These are phyloP conservation scores for Scedosporium minutisporum DNA, from an alignment of 2,329 filamentous ascomycete species.

Conservation along the genomic window DNA sequence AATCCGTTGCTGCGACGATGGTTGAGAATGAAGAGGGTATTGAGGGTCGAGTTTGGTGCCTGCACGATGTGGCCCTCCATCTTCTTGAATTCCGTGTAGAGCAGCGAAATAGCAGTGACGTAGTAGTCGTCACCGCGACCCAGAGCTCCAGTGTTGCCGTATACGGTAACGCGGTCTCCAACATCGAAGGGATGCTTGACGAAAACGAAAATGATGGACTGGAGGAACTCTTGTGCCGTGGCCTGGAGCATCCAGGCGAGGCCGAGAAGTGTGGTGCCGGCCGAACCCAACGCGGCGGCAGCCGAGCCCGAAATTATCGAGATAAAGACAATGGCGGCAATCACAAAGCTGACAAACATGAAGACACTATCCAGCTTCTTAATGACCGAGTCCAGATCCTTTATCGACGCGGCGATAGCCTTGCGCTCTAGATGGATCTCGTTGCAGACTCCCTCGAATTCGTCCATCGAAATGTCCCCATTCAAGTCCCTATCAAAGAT, in stretches of 20 bases:
- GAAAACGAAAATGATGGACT: conserved; percentile 91
- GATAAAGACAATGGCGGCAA: conserved; percentile 77
- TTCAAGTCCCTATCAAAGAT: conserved; percentile 98
- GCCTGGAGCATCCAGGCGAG: conserved; percentile 88
- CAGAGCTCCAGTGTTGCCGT: conserved; percentile 75
- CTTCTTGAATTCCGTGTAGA: conserved; percentile 98
- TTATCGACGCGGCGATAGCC: conserved; percentile 86
- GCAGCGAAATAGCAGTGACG: conserved; percentile 82
- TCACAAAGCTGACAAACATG: conserved; percentile 72
- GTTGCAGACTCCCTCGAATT: conserved; percentile 84
- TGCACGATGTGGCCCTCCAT: conserved; percentile 96
- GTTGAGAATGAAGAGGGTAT: conserved; percentile 89
- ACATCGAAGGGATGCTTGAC: conserved; percentile 97
- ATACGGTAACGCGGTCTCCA: conserved; percentile 83
- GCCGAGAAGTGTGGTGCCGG: conserved; percentile 77
- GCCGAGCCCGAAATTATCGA: conserved; percentile 84
- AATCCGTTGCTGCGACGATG: conserved; percentile 82
- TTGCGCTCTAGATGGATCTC: conserved; percentile 93
- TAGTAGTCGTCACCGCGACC: conserved; percentile 88
- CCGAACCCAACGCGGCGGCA: conserved; percentile 82
- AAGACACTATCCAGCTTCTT: conserved; percentile 83
- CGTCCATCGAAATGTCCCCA: conserved; percentile 91
- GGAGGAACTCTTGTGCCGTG: conserved; percentile 88
- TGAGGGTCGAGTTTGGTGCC: conserved; percentile 87
- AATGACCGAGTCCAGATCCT: conserved; percentile 90